These are phyloP conservation scores for Trypanosoma vivax DNA, from an alignment of 208 protist species.

Conservation along the genomic window DNA sequence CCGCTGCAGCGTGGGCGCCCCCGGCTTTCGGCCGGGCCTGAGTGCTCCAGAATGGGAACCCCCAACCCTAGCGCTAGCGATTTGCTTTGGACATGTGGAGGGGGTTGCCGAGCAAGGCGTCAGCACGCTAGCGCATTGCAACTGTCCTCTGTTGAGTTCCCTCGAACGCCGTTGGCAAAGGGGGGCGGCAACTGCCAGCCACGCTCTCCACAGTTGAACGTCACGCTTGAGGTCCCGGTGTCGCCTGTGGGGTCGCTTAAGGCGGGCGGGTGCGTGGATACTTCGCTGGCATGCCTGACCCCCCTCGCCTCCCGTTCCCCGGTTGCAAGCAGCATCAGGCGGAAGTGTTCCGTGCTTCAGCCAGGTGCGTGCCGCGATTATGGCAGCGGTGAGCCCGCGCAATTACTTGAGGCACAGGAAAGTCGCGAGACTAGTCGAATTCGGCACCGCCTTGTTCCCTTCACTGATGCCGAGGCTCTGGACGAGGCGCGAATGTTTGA, in stretches of 20 bases:
- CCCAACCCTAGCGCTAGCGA: no score
- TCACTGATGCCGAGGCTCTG: conserved; percentile 38
- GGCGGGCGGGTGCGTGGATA: not conserved
- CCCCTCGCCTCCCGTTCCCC: not conserved
- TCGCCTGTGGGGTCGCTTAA: not conserved
- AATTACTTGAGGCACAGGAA: not conserved
- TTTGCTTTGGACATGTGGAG: no score
- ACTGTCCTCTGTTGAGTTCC: not conserved
- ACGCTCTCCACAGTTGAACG: no score
- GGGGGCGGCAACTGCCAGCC: not conserved
- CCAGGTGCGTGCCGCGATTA: no score
- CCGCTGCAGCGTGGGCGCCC: not conserved
- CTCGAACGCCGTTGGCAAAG: conserved; percentile 2
- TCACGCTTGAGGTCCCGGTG: not conserved
- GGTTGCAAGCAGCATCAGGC: not conserved
- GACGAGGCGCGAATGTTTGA: conserved; percentile 37
- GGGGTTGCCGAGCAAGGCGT: no score
- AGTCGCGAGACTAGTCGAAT: conserved; percentile 16
- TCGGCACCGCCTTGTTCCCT: conserved; percentile 42
- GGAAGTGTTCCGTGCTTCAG: no score
- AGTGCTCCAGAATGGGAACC: no score
- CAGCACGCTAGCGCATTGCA: not conserved
- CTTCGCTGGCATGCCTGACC: not conserved
- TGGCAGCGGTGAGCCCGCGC: not conserved
- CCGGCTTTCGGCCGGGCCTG: no score